Conservation (phyloP, 805 yeast genomes). For the Myxozyma geophila region DNA sequence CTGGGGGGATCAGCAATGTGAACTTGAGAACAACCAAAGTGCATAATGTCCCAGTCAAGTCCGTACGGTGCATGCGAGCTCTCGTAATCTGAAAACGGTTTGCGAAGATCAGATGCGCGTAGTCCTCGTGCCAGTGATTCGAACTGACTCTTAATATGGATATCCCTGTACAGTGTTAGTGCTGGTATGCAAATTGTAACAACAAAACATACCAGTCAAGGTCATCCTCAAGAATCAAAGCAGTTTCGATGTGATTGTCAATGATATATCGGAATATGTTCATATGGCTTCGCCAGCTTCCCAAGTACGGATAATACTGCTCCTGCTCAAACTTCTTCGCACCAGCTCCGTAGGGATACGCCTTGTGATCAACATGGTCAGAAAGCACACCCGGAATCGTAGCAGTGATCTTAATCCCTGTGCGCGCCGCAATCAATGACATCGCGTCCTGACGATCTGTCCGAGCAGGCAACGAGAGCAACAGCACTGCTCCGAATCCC, state of each 20-base stretch:
- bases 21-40: constrained; percentile 16
- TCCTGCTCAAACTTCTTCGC: constrained; percentile 2
- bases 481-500: constrained; percentile 20
- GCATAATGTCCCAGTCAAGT: constrained; percentile 22
- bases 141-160: constrained; percentile 12
- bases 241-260: constrained; percentile 19
- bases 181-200: not conserved
- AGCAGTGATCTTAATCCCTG: constrained; percentile 7
- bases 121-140: constrained; percentile 12
- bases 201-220: constrained; percentile 12
- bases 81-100: constrained; percentile 16
- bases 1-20: constrained; percentile 4
- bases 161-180: constrained; percentile 2
- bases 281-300: constrained; percentile 28
- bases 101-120: constrained; percentile 12
- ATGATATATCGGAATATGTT: constrained; percentile 18
- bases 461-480: constrained; percentile 20
- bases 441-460: constrained; percentile 28
- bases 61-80: constrained; percentile 20
- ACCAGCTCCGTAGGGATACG: constrained; percentile 15
- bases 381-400: constrained; percentile 19
- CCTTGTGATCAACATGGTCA: constrained; percentile 8
- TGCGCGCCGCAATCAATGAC: constrained; percentile 8
- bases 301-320: constrained; percentile 4
- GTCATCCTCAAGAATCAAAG: constrained; percentile 24